Percentiles rank a stretch among this genome's conserved stretches.
These are phyloP conservation scores for Penicillium sp. DNA, from an alignment of 2,329 filamentous ascomycete genomes.

Conservation along the genomic window DNA sequence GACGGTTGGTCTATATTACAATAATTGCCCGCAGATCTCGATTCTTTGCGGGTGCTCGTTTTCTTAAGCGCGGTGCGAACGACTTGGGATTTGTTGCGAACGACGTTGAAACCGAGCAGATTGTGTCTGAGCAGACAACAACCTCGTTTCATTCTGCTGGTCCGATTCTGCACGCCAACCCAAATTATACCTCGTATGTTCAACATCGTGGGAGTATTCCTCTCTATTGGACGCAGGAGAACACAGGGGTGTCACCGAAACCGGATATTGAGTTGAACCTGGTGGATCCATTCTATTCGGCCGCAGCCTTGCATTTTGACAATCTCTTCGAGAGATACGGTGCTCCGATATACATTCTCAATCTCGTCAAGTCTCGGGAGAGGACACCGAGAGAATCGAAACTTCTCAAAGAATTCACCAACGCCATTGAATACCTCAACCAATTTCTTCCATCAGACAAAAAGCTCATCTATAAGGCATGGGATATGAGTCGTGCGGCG, in stretches of 20 bases:
- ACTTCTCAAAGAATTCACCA: slow-evolving; percentile 82
- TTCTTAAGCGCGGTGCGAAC: slow-evolving; percentile 92
- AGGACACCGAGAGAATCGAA: slow-evolving; percentile 90
- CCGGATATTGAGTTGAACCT: slow-evolving; percentile 94
- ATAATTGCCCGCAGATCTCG: slow-evolving; percentile 91
- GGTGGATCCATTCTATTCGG: slow-evolving; percentile 94
- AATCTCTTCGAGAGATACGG: slow-evolving; percentile 93
- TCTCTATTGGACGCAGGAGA: slow-evolving; percentile 96
- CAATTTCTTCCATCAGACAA: slow-evolving; percentile 84
- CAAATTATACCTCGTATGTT: slow-evolving; percentile 92
- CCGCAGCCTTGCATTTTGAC: slow-evolving; percentile 92
- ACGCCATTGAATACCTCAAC: slow-evolving; percentile 88
- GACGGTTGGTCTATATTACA: slow-evolving; percentile 85
- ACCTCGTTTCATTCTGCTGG: slow-evolving; percentile 95
- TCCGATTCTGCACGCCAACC: slow-evolving; percentile 80
- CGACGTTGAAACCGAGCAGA: slow-evolving; percentile 98
- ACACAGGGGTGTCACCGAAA: slow-evolving; percentile 91
- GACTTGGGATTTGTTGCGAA: slow-evolving; percentile 96
- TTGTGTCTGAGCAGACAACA: slow-evolving; percentile 90
- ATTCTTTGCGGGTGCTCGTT: slow-evolving; percentile 91
- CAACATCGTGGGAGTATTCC: slow-evolving; percentile 97
- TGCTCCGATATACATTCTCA: slow-evolving; percentile 86
- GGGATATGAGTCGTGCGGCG: slow-evolving; percentile 96
- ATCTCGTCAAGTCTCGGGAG: slow-evolving; percentile 88
- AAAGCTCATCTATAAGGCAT: slow-evolving; percentile 91